Evolutionary conservation across 306 rosid species (phyloP).

Genomic region (Lupinus albus): DNA sequence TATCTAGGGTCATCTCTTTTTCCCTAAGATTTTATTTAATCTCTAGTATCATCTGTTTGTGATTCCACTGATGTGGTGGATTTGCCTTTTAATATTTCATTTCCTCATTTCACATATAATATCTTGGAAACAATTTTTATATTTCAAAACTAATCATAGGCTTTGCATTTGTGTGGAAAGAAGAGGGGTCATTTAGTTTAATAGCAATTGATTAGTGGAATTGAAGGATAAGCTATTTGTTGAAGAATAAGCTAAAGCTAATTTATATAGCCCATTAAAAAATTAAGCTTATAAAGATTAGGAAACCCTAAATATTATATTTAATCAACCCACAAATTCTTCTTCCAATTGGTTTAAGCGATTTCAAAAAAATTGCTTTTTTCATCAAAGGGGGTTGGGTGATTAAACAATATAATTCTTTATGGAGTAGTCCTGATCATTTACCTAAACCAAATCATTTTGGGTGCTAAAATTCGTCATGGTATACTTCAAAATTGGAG

Average conservation of each 20-base stretch:
- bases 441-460: constrained; percentile 33
- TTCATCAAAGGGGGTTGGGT: not conserved
- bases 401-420: constrained; percentile 15
- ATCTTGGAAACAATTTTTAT: not conserved
- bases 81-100: constrained; percentile 20
- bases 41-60: constrained; percentile 17
- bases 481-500: constrained; percentile 34
- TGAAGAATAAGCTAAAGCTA: not conserved
- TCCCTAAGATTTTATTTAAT: constrained; percentile 27
- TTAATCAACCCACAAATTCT: constrained; percentile 35
- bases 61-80: constrained; percentile 43
- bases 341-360: constrained; percentile 36
- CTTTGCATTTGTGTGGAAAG: constrained; percentile 32
- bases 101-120: not conserved
- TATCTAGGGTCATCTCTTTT: constrained; percentile 28
- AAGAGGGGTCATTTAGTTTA: constrained; percentile 19
- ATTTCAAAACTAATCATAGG: constrained; percentile 38
- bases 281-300: not conserved
- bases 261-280: constrained; percentile 3
- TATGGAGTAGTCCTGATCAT: constrained; percentile 25
- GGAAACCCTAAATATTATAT: constrained; percentile 31
- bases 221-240: not conserved
- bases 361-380: constrained; percentile 29
- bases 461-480: constrained; percentile 40
- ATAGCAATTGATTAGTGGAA: not conserved